Conservation (phyloP, 2,329 filamentous ascomycete genomes). For the Penicillium sp. region DNA sequence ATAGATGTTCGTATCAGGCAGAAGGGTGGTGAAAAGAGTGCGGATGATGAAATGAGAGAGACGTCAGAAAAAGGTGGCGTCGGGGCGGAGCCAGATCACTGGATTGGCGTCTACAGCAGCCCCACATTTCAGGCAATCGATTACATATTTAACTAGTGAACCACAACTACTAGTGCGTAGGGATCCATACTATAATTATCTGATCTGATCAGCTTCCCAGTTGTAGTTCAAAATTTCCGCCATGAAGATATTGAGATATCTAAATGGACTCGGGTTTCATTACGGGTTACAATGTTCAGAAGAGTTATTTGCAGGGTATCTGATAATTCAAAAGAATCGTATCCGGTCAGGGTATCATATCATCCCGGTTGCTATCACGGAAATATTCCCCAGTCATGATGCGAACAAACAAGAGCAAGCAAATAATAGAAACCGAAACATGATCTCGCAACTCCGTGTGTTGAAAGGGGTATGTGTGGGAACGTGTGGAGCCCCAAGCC, state of each 20-base stretch:
- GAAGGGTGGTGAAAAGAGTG: conserved; percentile 2
- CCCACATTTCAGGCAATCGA: background rate
- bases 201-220: background rate
- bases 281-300: background rate
- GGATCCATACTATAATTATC: background rate
- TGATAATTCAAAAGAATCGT: conserved; percentile 14
- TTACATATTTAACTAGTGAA: too few species aligned
- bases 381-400: background rate
- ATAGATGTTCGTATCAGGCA: conserved; percentile 1
- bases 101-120: conserved; percentile 5
- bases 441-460: background rate
- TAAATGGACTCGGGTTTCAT: background rate
- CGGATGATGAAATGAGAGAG: conserved; percentile 10
- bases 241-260: background rate
- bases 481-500: conserved; percentile 8
- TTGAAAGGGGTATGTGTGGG: conserved; percentile 1
- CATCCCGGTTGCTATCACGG: conserved; percentile 11
- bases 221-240: background rate
- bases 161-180: too few species aligned
- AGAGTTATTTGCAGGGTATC: background rate
- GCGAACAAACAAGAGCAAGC: background rate
- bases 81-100: conserved; percentile 21
- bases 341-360: conserved; percentile 28
- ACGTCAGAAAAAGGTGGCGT: conserved; percentile 30
- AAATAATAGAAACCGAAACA: conserved; percentile 3